Conservation (phyloP, 2,329 filamentous ascomycete species). For the Trichophyton verrucosum region DNA sequence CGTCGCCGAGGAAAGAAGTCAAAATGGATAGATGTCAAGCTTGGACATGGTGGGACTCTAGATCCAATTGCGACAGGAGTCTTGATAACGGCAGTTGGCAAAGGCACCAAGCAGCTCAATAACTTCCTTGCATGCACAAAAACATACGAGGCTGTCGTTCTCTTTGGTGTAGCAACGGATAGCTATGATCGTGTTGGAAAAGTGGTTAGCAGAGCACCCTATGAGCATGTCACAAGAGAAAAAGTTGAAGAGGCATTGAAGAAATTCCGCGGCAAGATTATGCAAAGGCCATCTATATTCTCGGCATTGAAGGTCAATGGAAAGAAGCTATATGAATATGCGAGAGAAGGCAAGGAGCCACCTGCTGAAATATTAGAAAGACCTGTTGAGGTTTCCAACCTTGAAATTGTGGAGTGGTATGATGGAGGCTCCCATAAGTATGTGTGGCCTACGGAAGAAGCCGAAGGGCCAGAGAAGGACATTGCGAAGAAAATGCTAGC, state of each 20-base stretch:
- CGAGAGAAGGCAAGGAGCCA: slow-evolving; percentile 73
- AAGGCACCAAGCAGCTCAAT: slow-evolving; percentile 69
- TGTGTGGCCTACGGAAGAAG: slow-evolving; percentile 68
- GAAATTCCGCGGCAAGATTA: slow-evolving; percentile 66
- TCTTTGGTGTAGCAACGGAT: slow-evolving; percentile 88
- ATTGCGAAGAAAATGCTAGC: slow-evolving; percentile 56
- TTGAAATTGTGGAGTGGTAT: slow-evolving; percentile 73
- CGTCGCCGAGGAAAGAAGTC: slow-evolving; percentile 51
- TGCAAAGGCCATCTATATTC: slow-evolving; percentile 85
- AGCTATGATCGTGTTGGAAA: slow-evolving; percentile 82
- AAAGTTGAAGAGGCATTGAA: slow-evolving; percentile 64
- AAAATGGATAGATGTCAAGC: slow-evolving; percentile 63
- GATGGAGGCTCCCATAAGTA: slow-evolving; percentile 70
- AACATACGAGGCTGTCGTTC: slow-evolving; percentile 74
- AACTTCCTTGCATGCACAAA: slow-evolving; percentile 82
- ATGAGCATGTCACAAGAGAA: slow-evolving; percentile 68
- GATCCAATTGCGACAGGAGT: slow-evolving; percentile 91
- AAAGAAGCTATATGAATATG: slow-evolving; percentile 92
- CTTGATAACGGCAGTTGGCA: slow-evolving; percentile 75
- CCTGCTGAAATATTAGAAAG: slow-evolving; percentile 73
- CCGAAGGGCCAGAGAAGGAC: slow-evolving; percentile 59
- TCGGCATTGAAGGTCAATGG: slow-evolving; percentile 87
- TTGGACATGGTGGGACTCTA: slow-evolving; percentile 90
- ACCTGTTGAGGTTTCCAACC: slow-evolving; percentile 61
- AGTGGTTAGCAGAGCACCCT: slow-evolving; percentile 60